phyloP scores from a whole-genome alignment of 1,139 yeast genomes.

The Debaryomyces nepalensis region DNA sequence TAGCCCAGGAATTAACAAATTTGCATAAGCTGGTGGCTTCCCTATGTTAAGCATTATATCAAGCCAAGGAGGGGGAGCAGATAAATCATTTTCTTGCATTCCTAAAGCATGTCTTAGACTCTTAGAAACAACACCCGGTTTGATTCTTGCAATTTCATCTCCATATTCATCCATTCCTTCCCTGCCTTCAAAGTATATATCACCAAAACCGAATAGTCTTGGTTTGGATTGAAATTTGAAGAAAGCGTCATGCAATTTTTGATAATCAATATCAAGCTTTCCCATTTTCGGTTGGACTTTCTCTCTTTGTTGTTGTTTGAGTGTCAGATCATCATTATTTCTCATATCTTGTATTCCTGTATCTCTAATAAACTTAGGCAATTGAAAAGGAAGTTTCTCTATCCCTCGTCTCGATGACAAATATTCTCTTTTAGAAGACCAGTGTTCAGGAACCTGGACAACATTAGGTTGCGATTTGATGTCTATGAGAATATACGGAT shows the following conservation, averaged over 20 bases:
- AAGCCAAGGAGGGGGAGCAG: constrained; percentile 81
- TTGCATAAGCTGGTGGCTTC: constrained; percentile 83
- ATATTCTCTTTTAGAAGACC: constrained; percentile 83
- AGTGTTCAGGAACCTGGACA: constrained; percentile 82
- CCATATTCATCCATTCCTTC: constrained; percentile 55
- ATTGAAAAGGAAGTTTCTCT: constrained; percentile 73
- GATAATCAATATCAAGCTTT: constrained; percentile 82
- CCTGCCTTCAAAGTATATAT: constrained; percentile 78
- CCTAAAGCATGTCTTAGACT: constrained; percentile 72
- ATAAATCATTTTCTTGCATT: constrained; percentile 53
- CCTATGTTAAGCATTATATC: constrained; percentile 72
- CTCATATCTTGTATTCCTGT: constrained; percentile 94
- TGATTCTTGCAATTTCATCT: constrained; percentile 41
- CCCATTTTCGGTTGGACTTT: constrained; percentile 92
- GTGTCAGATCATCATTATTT: constrained; percentile 55
- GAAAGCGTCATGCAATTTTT: constrained; percentile 82
- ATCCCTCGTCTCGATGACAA: constrained; percentile 71
- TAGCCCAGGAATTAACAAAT: constrained; percentile 61
- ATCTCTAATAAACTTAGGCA: constrained; percentile 77
- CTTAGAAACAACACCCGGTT: constrained; percentile 72
- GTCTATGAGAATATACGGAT: constrained; percentile 68
- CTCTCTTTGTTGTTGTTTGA: constrained; percentile 80
- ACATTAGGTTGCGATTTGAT: constrained; percentile 70
- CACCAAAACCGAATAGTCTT: constrained; percentile 68
- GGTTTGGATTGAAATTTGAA: constrained; percentile 83